These are phyloP conservation scores for Cladophialophora immunda DNA, from an alignment of 2,329 filamentous ascomycete species.

Conservation along the genomic window DNA sequence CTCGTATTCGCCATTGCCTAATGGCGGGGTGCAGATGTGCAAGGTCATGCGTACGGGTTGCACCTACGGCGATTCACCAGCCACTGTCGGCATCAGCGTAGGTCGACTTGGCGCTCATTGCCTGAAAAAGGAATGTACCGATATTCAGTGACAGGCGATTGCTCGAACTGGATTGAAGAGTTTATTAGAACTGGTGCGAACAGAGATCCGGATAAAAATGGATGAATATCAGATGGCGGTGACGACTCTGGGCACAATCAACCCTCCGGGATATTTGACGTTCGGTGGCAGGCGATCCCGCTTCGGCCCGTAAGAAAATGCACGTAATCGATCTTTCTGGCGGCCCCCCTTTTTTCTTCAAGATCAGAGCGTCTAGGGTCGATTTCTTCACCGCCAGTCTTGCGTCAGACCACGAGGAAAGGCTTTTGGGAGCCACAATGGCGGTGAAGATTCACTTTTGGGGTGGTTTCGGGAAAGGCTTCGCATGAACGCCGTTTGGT, in stretches of 20 bases:
- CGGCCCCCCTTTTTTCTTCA: background rate
- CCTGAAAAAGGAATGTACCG: background rate
- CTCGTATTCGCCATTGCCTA: slow-evolving; percentile 1
- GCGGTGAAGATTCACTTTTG: slow-evolving; percentile 25
- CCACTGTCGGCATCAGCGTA: background rate
- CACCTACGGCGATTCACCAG: background rate
- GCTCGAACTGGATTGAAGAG: background rate
- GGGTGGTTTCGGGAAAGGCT: slow-evolving; percentile 1
- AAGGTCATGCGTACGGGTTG: background rate
- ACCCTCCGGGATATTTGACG: slow-evolving; percentile 6
- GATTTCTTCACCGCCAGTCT: slow-evolving; percentile 34
- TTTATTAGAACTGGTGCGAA: background rate
- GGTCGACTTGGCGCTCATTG: background rate
- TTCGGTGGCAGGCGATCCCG: slow-evolving; percentile 21
- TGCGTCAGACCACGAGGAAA: slow-evolving; percentile 34
- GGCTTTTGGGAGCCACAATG: slow-evolving; percentile 6
- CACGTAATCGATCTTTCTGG: slow-evolving; percentile 18
- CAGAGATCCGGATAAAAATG: slow-evolving; percentile 7
- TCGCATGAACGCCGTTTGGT: slow-evolving; percentile 1
- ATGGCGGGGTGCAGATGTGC: background rate
- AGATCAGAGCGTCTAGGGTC: slow-evolving; percentile 9
- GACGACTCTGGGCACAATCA: slow-evolving; percentile 12
- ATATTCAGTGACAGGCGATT: background rate
- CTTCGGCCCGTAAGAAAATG: slow-evolving; percentile 31
- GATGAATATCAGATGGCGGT: background rate